Conservation (phyloP, 2,329 filamentous ascomycete genomes). For the Aspergillus texensis region DNA sequence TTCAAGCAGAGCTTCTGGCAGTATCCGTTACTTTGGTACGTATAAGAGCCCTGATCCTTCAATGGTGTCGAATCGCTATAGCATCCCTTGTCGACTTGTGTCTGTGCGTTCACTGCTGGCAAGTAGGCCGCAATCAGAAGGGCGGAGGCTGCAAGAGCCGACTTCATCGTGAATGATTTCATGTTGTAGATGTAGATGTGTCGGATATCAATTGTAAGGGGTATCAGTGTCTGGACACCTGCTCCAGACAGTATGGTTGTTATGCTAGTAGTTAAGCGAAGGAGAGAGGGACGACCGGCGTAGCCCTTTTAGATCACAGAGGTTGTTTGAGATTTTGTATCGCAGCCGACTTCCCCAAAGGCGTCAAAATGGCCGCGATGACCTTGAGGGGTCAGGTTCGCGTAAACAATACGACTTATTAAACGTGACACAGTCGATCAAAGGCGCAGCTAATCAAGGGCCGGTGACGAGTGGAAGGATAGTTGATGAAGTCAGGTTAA, state of each 20-base stretch:
- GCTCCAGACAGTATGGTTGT: slow-evolving; percentile 23
- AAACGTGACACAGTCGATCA: not conserved
- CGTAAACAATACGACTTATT: not conserved
- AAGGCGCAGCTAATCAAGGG: not conserved
- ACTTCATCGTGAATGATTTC: slow-evolving; percentile 31
- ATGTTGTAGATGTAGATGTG: slow-evolving; percentile 21
- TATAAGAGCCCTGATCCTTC: slow-evolving; percentile 50
- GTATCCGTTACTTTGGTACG: slow-evolving; percentile 58
- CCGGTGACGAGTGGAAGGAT: slow-evolving; percentile 1
- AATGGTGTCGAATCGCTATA: slow-evolving; percentile 53
- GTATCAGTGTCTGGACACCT: slow-evolving; percentile 11
- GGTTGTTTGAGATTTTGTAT: not conserved
- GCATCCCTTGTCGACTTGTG: slow-evolving; percentile 49
- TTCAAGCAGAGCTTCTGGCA: slow-evolving; percentile 57
- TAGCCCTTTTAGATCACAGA: slow-evolving; percentile 32
- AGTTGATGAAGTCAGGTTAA: slow-evolving; percentile 2
- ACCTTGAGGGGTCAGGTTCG: not conserved
- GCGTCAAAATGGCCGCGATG: not conserved
- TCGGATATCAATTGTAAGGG: slow-evolving; percentile 9
- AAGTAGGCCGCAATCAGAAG: slow-evolving; percentile 29
- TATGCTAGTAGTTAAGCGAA: slow-evolving; percentile 23
- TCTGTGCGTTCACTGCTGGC: slow-evolving; percentile 23
- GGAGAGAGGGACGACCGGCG: slow-evolving; percentile 43
- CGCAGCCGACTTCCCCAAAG: not conserved
- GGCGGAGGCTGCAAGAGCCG: slow-evolving; percentile 28